Conservation (phyloP, 2,329 filamentous ascomycete species). For the Colletotrichum tofieldiae region DNA sequence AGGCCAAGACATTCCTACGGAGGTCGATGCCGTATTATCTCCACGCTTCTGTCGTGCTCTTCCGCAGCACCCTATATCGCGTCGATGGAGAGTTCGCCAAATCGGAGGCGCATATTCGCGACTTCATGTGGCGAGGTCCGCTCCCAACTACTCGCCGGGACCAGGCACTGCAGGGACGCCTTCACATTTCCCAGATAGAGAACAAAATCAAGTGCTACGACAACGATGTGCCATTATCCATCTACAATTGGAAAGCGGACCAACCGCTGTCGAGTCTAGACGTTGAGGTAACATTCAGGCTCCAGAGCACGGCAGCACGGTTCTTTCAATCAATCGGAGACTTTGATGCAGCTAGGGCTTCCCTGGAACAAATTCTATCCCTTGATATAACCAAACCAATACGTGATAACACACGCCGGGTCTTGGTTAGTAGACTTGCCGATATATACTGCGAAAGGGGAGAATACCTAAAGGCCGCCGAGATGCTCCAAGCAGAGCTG, state of each 20-base stretch:
- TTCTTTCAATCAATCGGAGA: slow-evolving; percentile 54
- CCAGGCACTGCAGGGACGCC: slow-evolving; percentile 50
- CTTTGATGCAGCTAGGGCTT: slow-evolving; percentile 49
- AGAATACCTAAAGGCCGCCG: slow-evolving; percentile 45
- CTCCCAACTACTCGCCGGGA: slow-evolving; percentile 46
- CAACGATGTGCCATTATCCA: slow-evolving; percentile 48
- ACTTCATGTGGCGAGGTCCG: slow-evolving; percentile 46
- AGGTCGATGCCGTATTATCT: slow-evolving; percentile 52
- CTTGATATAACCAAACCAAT: slow-evolving; percentile 48
- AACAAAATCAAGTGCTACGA: slow-evolving; percentile 54
- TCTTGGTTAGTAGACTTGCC: slow-evolving; percentile 49
- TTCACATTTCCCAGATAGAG: slow-evolving; percentile 54
- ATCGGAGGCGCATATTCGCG: slow-evolving; percentile 47
- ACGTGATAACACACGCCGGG: slow-evolving; percentile 46
- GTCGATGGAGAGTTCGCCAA: slow-evolving; percentile 48
- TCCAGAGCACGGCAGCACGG: slow-evolving; percentile 51
- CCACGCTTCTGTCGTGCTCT: slow-evolving; percentile 51
- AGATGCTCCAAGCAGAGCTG: slow-evolving; percentile 47
- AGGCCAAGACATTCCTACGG: slow-evolving; percentile 46
- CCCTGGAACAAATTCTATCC: slow-evolving; percentile 51
- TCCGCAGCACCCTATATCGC: slow-evolving; percentile 52
- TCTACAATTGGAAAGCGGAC: slow-evolving; percentile 51
- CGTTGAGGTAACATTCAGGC: slow-evolving; percentile 52
- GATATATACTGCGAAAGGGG: slow-evolving; percentile 51
- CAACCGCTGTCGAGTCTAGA: slow-evolving; percentile 52